Percentiles rank a stretch among this genome's conserved stretches.
Evolutionary conservation across 139 green algal species (phyloP).

Genomic region (Tetradesmus lagerheimii): DNA sequence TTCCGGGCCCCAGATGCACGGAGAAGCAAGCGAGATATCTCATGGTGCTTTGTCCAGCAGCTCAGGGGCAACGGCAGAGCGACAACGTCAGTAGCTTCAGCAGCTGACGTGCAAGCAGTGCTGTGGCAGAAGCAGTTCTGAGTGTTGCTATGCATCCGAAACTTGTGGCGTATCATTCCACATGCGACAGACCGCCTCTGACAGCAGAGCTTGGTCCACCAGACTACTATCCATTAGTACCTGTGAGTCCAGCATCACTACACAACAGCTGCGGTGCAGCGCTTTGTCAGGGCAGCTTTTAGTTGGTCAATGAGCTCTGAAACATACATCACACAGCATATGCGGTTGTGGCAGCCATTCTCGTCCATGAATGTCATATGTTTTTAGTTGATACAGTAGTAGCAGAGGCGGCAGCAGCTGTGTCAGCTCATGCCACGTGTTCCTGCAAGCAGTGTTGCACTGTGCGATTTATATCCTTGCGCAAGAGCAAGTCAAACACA

Average conservation of each 20-base stretch:
- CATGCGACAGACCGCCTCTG: slow-evolving; percentile 10
- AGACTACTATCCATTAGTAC: slow-evolving; percentile 36
- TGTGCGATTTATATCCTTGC: neutral
- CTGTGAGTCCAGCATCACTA: slow-evolving; percentile 18
- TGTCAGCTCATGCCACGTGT: neutral
- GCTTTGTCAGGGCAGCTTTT: neutral
- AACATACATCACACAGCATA: neutral
- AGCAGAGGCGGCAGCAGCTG: neutral
- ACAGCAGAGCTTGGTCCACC: slow-evolving; percentile 36
- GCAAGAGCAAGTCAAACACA: too few relatives aligned
- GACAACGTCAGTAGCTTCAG: neutral
- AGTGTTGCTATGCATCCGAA: slow-evolving; percentile 23
- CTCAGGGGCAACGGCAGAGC: neutral
- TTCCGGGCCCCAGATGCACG: neutral
- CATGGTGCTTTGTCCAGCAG: neutral
- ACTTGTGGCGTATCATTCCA: slow-evolving; percentile 25
- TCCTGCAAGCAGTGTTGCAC: neutral
- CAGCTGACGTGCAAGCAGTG: neutral
- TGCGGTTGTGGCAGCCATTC: neutral
- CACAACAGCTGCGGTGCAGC: neutral
- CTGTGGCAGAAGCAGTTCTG: neutral
- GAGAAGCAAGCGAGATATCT: neutral
- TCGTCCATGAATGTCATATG: neutral
- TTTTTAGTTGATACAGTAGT: neutral
- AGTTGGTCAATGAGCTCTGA: neutral